Evolutionary conservation across 768 basidiomycete genomes (phyloP), one percentile per base, ranked within the genome.

Genomic region (Lanmaoa pseudosensibilis): DNA sequence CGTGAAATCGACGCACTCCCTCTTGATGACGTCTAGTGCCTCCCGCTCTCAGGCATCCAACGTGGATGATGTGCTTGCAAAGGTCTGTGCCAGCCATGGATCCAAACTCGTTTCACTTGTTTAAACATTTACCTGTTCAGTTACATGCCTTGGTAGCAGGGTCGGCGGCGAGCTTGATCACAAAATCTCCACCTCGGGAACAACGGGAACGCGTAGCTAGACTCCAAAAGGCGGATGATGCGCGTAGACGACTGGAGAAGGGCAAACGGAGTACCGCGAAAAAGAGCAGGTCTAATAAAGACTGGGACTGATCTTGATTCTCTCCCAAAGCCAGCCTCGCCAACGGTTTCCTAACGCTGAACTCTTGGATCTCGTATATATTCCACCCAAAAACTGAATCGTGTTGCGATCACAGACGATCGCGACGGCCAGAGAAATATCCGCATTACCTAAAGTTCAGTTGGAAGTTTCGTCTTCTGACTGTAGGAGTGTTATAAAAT

Each of bases 31-130:
- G 8, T 91, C 89, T 0, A 85, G 80, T 1, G 72, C 78, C 2
- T 80, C 83, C 58, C 86, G 91, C n/a, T 90, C 90, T 11, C 91
- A 93, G 65, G 74, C 87, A 2, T 83, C 85, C 63, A 93, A 92
- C 59, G 71, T 90, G 18, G 82, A 87, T 11, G 88, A 92, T 54
- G 87, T 85, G 59, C 74, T 92, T 39, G 61, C 73, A 5, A 92
- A 90, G 78, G 90, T 84, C 41, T 16, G 54, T 46, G 19, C 44
- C 15, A 23, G 4, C 19, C 25, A 10, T 11, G 10, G 0, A 38
- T 48, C 23, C n/a, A 36, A 30, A 50, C 48, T 23, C 13, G 9
- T 27, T 33, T 48, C 6, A 15, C 41, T 47, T n/a, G 10, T 19
- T n/a, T 10, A 38, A 41, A 34, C 5, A n/a, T 30, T 4, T 18